phyloP scores from a whole-genome alignment of 179 eudicot species.

The Nepenthes alata region DNA sequence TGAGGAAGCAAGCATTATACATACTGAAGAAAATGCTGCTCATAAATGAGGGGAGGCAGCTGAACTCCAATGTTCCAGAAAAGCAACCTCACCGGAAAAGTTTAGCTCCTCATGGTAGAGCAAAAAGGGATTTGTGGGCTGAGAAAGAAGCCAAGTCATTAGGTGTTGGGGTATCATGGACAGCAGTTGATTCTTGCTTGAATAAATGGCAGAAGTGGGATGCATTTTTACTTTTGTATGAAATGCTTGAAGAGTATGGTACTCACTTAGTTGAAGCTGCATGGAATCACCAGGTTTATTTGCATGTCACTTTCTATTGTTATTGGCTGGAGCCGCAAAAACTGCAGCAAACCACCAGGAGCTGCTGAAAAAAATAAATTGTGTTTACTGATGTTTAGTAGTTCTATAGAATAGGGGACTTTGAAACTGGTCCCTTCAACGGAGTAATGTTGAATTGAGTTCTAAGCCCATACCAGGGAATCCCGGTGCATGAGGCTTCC shows the following conservation, averaged over 20 bases:
- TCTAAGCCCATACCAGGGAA: no score
- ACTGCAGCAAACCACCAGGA: not conserved
- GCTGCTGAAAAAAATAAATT: no score
- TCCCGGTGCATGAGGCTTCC: no score
- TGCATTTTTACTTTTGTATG: conserved; percentile 83
- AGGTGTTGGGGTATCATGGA: conserved; percentile 51
- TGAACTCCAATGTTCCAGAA: conserved; percentile 26
- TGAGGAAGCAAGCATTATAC: conserved; percentile 81
- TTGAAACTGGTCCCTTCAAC: no score
- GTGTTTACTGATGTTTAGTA: no score
- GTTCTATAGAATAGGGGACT: no score
- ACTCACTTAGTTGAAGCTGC: conserved; percentile 99
- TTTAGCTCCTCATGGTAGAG: conserved; percentile 33
- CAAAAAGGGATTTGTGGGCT: conserved; percentile 80
- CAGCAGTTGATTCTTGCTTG: conserved; percentile 24
- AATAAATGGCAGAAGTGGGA: conserved; percentile 58
- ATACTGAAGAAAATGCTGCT: conserved; percentile 47
- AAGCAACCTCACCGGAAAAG: conserved; percentile 21
- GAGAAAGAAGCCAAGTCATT: conserved; percentile 82
- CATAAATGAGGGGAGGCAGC: conserved; percentile 29
- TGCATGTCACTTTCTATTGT: not conserved
- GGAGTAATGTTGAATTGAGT: no score
- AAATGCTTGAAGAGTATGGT: conserved; percentile 99
- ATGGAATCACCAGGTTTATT: conserved; percentile 87
- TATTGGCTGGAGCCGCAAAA: not conserved